Percentiles rank a stretch among this genome's conserved stretches.
Evolutionary conservation across 805 yeast species (phyloP).

Genomic region (Metschnikowia dekortorum): DNA sequence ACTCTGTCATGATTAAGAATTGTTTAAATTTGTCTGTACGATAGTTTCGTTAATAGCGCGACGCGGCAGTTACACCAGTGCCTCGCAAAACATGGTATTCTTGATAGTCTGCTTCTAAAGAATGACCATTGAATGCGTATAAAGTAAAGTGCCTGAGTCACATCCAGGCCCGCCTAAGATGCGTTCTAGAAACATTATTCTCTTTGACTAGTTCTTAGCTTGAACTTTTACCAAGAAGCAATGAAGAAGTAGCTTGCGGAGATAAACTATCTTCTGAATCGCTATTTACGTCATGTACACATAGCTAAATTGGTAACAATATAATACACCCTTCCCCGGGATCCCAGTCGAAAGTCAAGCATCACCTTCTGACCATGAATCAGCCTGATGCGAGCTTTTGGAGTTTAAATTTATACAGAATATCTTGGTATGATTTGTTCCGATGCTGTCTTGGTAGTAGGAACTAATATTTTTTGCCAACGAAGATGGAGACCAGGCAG

Average conservation of each 20-base stretch:
- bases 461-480: slow-evolving; percentile 28
- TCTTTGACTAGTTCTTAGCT: neutral
- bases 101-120: no score
- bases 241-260: neutral
- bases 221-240: neutral
- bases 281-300: neutral
- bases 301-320: slow-evolving; percentile 1
- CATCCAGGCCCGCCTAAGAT: neutral
- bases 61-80: neutral
- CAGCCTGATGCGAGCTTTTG: neutral
- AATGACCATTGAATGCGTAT: neutral
- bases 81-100: neutral
- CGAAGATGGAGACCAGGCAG: slow-evolving; percentile 33
- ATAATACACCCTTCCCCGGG: slow-evolving; percentile 3
- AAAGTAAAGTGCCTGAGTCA: neutral
- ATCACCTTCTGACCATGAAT: neutral
- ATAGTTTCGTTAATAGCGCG: neutral
- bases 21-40: neutral
- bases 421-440: neutral
- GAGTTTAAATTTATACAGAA: neutral
- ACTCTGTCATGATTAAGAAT: neutral
- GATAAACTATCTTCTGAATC: neutral
- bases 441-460: neutral
- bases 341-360: neutral
- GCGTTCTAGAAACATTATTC: neutral